Conservation (phyloP, 768 basidiomycete genomes). For the Auriculariales sp. region DNA sequence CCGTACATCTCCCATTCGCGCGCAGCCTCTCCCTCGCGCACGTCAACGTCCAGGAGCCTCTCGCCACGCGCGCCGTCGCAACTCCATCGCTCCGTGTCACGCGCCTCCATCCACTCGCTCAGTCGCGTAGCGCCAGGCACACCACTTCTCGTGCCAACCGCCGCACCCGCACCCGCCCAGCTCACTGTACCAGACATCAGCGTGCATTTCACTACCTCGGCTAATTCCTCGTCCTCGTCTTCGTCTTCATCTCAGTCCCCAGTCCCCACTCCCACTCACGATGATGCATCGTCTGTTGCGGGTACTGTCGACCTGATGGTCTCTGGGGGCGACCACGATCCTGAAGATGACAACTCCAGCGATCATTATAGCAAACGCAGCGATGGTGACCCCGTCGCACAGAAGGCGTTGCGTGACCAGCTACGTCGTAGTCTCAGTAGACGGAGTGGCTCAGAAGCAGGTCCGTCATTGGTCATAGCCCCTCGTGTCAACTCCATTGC, state of each 20-base stretch:
- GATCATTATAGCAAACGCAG: conserved; percentile 25
- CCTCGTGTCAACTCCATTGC: not conserved
- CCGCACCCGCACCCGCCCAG: not conserved
- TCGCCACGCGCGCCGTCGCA: too few species aligned
- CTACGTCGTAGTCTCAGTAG: conserved; percentile 49
- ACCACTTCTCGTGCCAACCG: not conserved
- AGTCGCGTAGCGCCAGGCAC: not conserved
- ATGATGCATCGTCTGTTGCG: not conserved
- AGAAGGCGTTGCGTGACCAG: conserved; percentile 54
- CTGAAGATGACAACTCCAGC: not conserved
- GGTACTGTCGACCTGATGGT: not conserved
- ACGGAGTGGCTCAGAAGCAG: conserved; percentile 21
- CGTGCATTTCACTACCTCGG: not conserved
- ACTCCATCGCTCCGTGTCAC: not conserved
- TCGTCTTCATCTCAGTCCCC: not conserved
- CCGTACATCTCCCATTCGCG: too few species aligned
- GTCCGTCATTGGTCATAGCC: conserved; percentile 32
- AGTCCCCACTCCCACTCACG: not conserved
- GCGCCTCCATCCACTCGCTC: not conserved
- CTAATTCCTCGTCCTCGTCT: not conserved
- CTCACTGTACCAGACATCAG: not conserved
- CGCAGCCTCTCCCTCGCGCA: too few species aligned
- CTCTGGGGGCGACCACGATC: not conserved
- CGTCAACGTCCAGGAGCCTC: too few species aligned
- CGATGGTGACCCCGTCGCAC: conserved; percentile 39